These are phyloP conservation scores for Paramecium octaurelia DNA, from an alignment of 73 alveolate species.

Conservation along the genomic window DNA sequence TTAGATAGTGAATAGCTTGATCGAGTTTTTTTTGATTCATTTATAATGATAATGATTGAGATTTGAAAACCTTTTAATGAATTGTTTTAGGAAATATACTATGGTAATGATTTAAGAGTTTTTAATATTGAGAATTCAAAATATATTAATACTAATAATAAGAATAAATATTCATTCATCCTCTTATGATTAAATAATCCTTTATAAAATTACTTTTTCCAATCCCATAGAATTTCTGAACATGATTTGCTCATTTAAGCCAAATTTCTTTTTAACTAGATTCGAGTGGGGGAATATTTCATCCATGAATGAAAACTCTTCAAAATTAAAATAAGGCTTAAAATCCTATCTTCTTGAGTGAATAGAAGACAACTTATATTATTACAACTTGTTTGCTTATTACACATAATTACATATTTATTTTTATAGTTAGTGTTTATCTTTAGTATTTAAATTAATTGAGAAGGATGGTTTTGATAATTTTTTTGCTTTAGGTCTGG, in stretches of 20 bases:
- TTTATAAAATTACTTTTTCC: background rate
- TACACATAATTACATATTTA: background rate
- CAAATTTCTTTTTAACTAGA: constrained; percentile 25
- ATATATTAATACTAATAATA: background rate
- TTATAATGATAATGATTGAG: background rate
- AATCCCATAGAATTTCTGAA: constrained; percentile 39
- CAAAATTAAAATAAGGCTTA: background rate
- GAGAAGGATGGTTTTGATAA: background rate
- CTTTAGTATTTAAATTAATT: background rate
- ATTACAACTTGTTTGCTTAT: background rate
- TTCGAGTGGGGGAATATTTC: background rate
- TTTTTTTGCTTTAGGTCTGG: constrained; percentile 19
- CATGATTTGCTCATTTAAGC: background rate
- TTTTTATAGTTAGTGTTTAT: background rate
- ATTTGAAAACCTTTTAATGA: background rate
- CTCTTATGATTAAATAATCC: background rate
- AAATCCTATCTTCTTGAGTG: constrained; percentile 3
- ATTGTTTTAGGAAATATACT: background rate
- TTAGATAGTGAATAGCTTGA: background rate
- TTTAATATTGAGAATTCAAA: no score
- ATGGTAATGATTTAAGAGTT: background rate
- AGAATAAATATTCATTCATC: background rate
- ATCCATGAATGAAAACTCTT: constrained; percentile 2
- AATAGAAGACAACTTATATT: background rate
- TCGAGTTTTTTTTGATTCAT: background rate